A percentile compares a stretch with the other conserved stretches of the same genome.
Evolutionary conservation across 257 asterid genomes (phyloP).

Genomic region (Avicennia marina): DNA sequence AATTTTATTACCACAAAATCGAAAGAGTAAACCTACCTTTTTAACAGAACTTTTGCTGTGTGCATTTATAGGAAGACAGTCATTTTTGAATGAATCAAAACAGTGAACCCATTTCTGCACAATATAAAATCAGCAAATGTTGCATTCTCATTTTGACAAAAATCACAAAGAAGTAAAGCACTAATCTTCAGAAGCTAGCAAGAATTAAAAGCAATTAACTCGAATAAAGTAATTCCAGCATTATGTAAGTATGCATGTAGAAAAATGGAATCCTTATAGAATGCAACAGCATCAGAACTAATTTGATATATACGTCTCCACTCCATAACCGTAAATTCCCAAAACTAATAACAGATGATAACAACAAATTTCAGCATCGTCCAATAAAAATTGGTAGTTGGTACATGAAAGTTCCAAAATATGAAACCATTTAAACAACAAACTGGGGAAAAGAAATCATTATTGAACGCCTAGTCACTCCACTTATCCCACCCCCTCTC

Average conservation of each 20-base stretch:
- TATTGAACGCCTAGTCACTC: too few relatives aligned
- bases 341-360: neutral
- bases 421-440: neutral
- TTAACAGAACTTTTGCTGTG: constrained; percentile 82
- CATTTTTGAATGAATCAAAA: constrained; percentile 68
- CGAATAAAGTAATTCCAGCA: neutral
- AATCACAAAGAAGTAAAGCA: neutral
- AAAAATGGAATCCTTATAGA: too few relatives aligned
- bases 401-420: neutral
- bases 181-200: neutral
- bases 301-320: neutral
- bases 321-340: neutral
- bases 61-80: constrained; percentile 81
- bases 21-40: constrained; percentile 53
- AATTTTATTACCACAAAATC: neutral
- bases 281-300: neutral
- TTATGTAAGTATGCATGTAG: too few relatives aligned
- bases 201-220: neutral
- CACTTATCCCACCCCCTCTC: too few relatives aligned
- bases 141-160: constrained; percentile 1
- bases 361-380: neutral
- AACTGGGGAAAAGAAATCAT: neutral
- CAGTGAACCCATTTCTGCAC: constrained; percentile 70
- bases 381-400: too few relatives aligned
- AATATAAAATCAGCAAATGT: constrained; percentile 17